Base-by-base conservation (phyloP, 78 protist species). In the Dictyostelium intermedium region DNA sequence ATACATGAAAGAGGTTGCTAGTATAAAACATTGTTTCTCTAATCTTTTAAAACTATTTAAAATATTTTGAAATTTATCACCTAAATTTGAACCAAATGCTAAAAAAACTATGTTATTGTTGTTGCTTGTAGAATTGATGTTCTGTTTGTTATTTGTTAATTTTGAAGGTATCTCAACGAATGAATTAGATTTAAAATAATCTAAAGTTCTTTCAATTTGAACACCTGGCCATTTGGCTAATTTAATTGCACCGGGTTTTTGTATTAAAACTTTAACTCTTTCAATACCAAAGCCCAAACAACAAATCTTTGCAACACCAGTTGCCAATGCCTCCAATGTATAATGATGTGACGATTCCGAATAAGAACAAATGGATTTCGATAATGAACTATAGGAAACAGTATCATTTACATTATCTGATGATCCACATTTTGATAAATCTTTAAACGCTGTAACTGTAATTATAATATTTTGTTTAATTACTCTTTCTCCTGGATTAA, bases 161-260 rank as follows among this genome's bases (percentile, higher is more conserved):
- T 56, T 50, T 23, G 70, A 50, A 0, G 87, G 85, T 10, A 63
- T 89, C 20, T 78, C 87, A 20, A 89, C 77, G 30, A 30, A 50
- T 4, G 82, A 73, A 35, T 89, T 69, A 13, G 63, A 41, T 78
- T 92, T 92, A 61, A 82, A 86, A 78, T 43, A 92, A 4, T 83
- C 85, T 10, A 85, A 63, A 10, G 91, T 83, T 53, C 96, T 79
- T 53, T 70, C 85, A 27, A 92, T 92, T 18, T 61, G 37, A 8
- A 92, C 96, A 72, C 93, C 96, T 27, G 96, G 96, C 89, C 96
- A 86, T 43, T 53, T 84, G 13, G 96, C 96, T 14, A 92, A 30
- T 61, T 92, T 92, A 53, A 92, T 41, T 25, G 96, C 96, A 41
- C 92, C 92, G 2, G 96, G 96, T 11, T 92, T 92, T 69, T 92